These are phyloP conservation scores for Cutaneotrichosporon dermatis DNA, from an alignment of 1,284 basidiomycete species.

Conservation along the genomic window DNA sequence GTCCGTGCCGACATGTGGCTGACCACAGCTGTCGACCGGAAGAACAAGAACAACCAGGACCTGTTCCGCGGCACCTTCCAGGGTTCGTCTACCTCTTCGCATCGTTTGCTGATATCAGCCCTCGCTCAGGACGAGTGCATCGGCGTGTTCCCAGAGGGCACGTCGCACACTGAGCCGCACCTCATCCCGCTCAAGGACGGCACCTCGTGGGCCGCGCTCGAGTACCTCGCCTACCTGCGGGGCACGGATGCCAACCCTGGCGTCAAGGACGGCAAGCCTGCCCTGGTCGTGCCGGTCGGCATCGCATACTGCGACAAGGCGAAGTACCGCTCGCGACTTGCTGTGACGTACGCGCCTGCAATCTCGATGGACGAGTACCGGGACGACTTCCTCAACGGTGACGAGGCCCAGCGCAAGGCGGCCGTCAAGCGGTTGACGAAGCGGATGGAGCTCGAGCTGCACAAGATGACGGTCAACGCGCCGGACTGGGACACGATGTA, in stretches of 20 bases:
- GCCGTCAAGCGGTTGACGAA: constrained; percentile 85
- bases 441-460: constrained; percentile 64
- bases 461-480: constrained; percentile 79
- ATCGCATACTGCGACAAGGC: constrained; percentile 94
- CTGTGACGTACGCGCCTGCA: constrained; percentile 67
- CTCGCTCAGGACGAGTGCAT: constrained; percentile 72
- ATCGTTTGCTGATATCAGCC: constrained; percentile 44
- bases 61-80: constrained; percentile 89
- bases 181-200: constrained; percentile 94
- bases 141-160: constrained; percentile 89
- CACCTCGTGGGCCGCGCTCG: constrained; percentile 89
- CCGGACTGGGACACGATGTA: constrained; percentile 89
- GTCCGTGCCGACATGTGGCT: not conserved
- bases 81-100: constrained; percentile 26
- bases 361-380: constrained; percentile 71
- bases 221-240: constrained; percentile 74
- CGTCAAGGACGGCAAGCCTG: constrained; percentile 49
- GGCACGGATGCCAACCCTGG: constrained; percentile 51
- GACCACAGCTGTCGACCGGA: constrained; percentile 73
- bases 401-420: constrained; percentile 64
- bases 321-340: constrained; percentile 73
- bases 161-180: constrained; percentile 69
- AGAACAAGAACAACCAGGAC: constrained; percentile 79
- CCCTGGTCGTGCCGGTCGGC: constrained; percentile 71
- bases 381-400: constrained; percentile 66